Conservation (phyloP, 345 rosid species). For the Eutrema heterophyllum region DNA sequence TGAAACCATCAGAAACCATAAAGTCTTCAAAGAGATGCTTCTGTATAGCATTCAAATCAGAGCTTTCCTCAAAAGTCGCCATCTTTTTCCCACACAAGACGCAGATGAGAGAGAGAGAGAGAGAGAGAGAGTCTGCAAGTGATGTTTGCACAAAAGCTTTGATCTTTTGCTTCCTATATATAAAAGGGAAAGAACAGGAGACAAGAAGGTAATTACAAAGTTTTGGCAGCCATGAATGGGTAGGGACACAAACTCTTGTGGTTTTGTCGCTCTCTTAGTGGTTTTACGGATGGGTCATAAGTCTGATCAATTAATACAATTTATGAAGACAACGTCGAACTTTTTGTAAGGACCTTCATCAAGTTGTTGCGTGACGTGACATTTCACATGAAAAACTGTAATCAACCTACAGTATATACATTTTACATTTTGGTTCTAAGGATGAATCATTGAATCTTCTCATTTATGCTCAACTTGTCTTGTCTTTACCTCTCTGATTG, state of each 20-base stretch:
- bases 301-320: constrained; percentile 13
- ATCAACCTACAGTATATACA: not conserved
- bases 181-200: constrained; percentile 16
- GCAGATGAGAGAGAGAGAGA: not conserved
- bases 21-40: constrained; percentile 56
- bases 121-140: not conserved
- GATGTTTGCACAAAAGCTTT: constrained; percentile 18
- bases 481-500: constrained; percentile 12
- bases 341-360: constrained; percentile 22
- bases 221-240: constrained; percentile 24
- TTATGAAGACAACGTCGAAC: constrained; percentile 27
- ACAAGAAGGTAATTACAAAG: constrained; percentile 18
- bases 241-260: constrained; percentile 22
- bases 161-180: constrained; percentile 15
- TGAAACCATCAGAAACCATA: constrained; percentile 38
- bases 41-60: constrained; percentile 41
- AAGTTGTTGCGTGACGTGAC: constrained; percentile 26
- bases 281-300: constrained; percentile 10
- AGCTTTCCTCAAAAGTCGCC: constrained; percentile 38
- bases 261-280: constrained; percentile 26
- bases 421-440: constrained; percentile 11
- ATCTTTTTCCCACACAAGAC: constrained; percentile 15
- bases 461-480: constrained; percentile 12
- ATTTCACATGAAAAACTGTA: constrained; percentile 12
- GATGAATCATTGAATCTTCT: constrained; percentile 12